Base-by-base conservation (phyloP, 495 filamentous ascomycete species). In the Cercophora sp. region DNA sequence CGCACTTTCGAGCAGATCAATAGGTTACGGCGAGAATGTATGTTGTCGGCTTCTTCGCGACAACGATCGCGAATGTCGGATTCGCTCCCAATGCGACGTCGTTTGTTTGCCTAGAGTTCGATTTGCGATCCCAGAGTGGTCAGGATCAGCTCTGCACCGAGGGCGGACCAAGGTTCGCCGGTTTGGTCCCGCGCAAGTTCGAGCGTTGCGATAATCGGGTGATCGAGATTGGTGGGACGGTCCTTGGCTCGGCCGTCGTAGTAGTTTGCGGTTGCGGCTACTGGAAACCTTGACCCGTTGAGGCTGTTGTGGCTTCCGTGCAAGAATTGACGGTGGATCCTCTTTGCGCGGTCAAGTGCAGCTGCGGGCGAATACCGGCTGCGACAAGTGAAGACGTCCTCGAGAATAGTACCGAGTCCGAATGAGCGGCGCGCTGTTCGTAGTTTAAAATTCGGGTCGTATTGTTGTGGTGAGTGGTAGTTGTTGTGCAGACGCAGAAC, bases 71-170 rank as follows among this genome's bases (percentile, higher is more conserved):
- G 52, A 57, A 51, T 36, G 54, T 61, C 48, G 55, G 22, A 25
- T 48, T 8, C 0, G 40, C 23, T 44, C 56, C 41, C 15, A 31
- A 46, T 43, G 26, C 44, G 35, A 29, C 19, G 16, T 9, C n/a
- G 50, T 35, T 22, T 16, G 52, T 25, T 36, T 32, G 54, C 40
- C 6, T n/a, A 48, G 41, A 32, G 32, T 44, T 5, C 44, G 41
- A 18, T 42, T 49, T 55, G 64, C 62, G 58, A 63, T 61, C 62
- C 56, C 36, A 27, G 8, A 13, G 29, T 32, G 29, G 31, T 37
- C 15, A 25, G 47, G 61, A 60, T 64, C 63, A 57, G 63, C 63
- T 61, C 61, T 66, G 55, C 65, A 56, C 65, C 63, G 48, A 62
- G 22, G 46, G 60, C 47, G 60, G 37, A 36, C 31, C 54, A 10